Conservation (phyloP, 129 eudicot genomes). For the Flaveria robusta region DNA sequence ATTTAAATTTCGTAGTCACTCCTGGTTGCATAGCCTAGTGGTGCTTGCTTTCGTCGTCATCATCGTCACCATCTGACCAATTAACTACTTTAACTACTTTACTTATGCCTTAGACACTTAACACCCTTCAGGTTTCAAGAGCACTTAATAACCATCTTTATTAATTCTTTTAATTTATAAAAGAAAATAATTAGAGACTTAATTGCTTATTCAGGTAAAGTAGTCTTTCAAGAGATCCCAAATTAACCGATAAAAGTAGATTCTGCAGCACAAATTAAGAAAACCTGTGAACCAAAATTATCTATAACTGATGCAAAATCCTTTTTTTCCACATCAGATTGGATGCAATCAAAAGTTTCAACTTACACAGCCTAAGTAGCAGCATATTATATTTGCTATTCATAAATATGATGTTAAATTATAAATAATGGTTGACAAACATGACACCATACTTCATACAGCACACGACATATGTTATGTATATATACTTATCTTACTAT, state of each 20-base stretch:
- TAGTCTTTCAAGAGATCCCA: not conserved
- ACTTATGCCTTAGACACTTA: too few relatives aligned
- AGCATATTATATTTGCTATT: constrained; percentile 34
- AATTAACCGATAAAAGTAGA: too few relatives aligned
- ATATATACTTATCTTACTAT: constrained; percentile 28
- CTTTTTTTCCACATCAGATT: constrained; percentile 32
- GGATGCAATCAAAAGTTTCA: constrained; percentile 35
- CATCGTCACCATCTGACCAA: too few relatives aligned
- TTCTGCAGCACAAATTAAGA: not conserved
- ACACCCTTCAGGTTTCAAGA: too few relatives aligned
- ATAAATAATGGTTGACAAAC: constrained; percentile 30
- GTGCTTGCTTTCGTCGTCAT: too few relatives aligned
- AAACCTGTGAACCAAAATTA: not conserved
- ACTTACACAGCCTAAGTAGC: constrained; percentile 30
- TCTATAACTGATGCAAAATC: not conserved
- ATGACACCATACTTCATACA: constrained; percentile 30
- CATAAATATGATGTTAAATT: constrained; percentile 13
- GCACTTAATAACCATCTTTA: too few relatives aligned
- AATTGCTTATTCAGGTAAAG: too few relatives aligned
- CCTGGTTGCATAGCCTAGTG: too few relatives aligned
- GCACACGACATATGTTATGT: not conserved
- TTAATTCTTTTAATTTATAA: too few relatives aligned
- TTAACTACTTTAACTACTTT: too few relatives aligned
- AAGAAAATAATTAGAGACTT: too few relatives aligned
- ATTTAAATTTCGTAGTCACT: too few relatives aligned